Evolutionary conservation across 768 basidiomycete species (phyloP), one percentile per base, ranked within the genome.

Genomic region (Termitomyces sp.): DNA sequence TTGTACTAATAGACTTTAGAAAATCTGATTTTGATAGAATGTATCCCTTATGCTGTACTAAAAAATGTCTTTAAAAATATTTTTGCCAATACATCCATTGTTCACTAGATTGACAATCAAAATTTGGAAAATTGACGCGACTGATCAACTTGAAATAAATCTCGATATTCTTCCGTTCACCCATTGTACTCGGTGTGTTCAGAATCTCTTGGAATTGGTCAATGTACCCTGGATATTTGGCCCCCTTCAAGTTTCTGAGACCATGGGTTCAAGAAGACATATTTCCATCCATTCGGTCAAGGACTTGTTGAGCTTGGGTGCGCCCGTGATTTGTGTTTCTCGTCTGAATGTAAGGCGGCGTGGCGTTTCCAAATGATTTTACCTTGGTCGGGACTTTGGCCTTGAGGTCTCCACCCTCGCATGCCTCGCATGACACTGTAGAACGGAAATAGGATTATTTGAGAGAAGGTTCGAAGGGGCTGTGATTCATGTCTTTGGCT

Each of bases 191-290:
- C 31, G 82, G 81, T 2, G 81, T 75, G 57, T 85, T 81, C 33
- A 85, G 70, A 22, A 89, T 73, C 45, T 85, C 82, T 53, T 85
- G 79, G 58, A 79, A 85, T 64, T 91, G 87, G 63, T 88, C 85
- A 60, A 91, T 84, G 63, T 91, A 87, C 85, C 83, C 84, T 61
- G 85, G 81, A 68, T 92, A 93, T 65, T 92, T 89, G 0, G 76
- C 73, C 56, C 83, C 76, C 64, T 92, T 89, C n/a, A n/a, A 29
- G 77, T 73, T 27, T 79, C 78, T 0, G 84, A 77, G 5, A 92
- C 86, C 4, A 69, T 70, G 1, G 89, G 89, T 55, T 87, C 67
- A 4, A 91, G 73, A 13, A 85, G 73, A 11, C 79, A 73, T 35
- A 64, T 72, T 12, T 86, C 87, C 27, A 91, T 72, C 2, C 65